Evolutionary conservation across 495 filamentous ascomycete genomes (phyloP), one percentile per base, ranked within the genome.

Genomic region (Margaritispora aquatica): DNA sequence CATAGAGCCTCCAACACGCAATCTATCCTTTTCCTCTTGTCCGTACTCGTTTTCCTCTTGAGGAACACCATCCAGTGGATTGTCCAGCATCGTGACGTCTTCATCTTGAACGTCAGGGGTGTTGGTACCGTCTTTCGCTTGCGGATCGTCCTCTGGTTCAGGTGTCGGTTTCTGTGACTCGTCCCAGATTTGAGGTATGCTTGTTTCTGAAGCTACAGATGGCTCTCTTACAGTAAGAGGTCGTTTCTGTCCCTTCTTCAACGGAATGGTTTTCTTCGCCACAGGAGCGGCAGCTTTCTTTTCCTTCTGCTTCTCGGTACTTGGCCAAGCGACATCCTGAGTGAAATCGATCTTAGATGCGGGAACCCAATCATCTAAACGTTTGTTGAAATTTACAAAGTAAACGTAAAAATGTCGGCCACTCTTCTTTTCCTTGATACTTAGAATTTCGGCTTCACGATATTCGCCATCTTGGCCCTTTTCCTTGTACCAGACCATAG

Each of bases 371-470:
- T 98, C 93, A 72, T 98, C 94, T 19, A 98, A 81, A 76, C 94
- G 94, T 69, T 98, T 98, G 76, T 98, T 98, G 83, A 96, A 98
- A 63, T 97, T 95, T 59, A 96, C 90, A 73, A 97, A 98, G 71
- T 98, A 96, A 65, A 96, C 93, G 69, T 96, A 97, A 69, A 91
- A 96, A 55, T 88, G 86, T 51, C 87, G 85, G 3, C 88, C 84
- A 63, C 88, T 90, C 65, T 94, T 93, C 8, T 88, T 85, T 51
- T 88, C 88, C 65, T 86, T 82, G 46, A 97, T 93, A 24, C 88
- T 90, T 13, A 98, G 73, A 58, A 98, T 97, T 71, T 97, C 94
- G 53, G 94, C 94, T 74, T 90, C 91, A 53, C 94, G 85, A 55
- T 87, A 77, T 69, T 92, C 85, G 49, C 90, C 90, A 72, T 96